Base-by-base conservation (phyloP, 352 stramenopile species). In the Phytophthora kernoviae region DNA sequence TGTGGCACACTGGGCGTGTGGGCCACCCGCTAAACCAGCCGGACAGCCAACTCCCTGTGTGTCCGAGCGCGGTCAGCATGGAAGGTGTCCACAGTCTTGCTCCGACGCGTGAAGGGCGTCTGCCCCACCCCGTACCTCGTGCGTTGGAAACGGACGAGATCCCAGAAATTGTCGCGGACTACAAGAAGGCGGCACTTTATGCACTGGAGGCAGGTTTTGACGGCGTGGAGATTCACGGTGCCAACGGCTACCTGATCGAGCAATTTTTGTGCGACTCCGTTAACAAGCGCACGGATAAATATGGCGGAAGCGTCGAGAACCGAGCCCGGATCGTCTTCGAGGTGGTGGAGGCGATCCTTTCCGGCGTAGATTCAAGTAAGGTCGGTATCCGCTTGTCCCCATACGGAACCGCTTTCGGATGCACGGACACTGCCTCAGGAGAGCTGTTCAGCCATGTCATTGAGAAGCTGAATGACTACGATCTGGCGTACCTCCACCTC, bases 231-330 rank as follows among this genome's bases (percentile, higher is more conserved):
- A 46, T 98, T 11, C 91, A 97, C 67, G 54, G 17, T 15, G 90
- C 87, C 7, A 94, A 98, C 61, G 90, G 90, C 9, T 98, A 97
- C 58, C 61, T 98, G 24, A 61, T 98, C 41, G 87, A 97, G 62
- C 72, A 94, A 54, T 95, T 96, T 61, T 64, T 97, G 15, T 79
- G 89, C 53, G 62, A 72, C 39, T 66, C 40, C 11, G 50, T 69
- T 51, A 97, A 97, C 71, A 70, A 74, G 24, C 79, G 81, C 46
- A 88, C 72, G 4, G 87, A 96, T 67, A 51, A 80, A 49, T 96
- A 96, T 50, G 87, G 87, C 30, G 87, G 84, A 15, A 81, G 54
- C 36, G 56, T 88, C 15, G 81, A 93, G 49, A 94, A 94, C 66
- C 81, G 88, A 17, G 62, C 69, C 21, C 70, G 77, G 10, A 75